A percentile compares a stretch with the other conserved stretches of the same genome.
phyloP scores from a whole-genome alignment of 345 rosid species.

The Leavenworthia alabamica region DNA sequence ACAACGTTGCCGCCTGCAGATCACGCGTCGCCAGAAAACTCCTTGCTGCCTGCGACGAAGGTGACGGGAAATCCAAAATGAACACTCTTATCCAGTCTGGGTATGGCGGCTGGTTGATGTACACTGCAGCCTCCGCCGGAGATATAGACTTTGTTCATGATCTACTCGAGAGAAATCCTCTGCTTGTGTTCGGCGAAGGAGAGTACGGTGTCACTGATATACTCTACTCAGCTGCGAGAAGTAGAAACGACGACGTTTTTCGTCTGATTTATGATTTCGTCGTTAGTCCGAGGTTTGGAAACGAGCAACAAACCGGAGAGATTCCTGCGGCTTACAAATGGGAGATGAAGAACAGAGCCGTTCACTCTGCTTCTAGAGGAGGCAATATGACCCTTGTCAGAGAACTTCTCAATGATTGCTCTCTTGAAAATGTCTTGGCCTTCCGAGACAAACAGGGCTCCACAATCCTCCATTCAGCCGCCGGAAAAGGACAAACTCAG shows the following conservation, averaged over 20 bases:
- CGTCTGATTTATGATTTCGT: constrained; percentile 62
- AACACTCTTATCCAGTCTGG: constrained; percentile 69
- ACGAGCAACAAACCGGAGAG: constrained; percentile 53
- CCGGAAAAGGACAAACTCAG: constrained; percentile 75
- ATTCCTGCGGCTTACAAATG: constrained; percentile 53
- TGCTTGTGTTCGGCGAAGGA: constrained; percentile 88
- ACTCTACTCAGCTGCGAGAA: constrained; percentile 80
- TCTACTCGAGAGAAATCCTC: constrained; percentile 64
- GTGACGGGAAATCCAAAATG: constrained; percentile 16
- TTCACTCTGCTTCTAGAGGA: constrained; percentile 89
- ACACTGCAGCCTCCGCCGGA: constrained; percentile 96
- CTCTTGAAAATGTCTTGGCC: constrained; percentile 40
- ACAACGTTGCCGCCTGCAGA: constrained; percentile 62
- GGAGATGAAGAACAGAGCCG: constrained; percentile 83
- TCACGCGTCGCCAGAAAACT: constrained; percentile 66
- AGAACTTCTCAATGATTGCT: constrained; percentile 46
- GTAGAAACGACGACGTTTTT: constrained; percentile 58
- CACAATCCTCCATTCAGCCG: constrained; percentile 84
- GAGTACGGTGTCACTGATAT: constrained; percentile 90
- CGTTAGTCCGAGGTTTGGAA: constrained; percentile 53
- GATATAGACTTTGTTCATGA: constrained; percentile 55
- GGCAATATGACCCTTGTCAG: constrained; percentile 54
- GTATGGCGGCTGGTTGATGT: constrained; percentile 88
- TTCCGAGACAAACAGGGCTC: constrained; percentile 74
- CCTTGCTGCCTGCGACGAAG: constrained; percentile 54